phyloP scores from a whole-genome alignment of 495 filamentous ascomycete genomes.

The Tuber umbilicatum region DNA sequence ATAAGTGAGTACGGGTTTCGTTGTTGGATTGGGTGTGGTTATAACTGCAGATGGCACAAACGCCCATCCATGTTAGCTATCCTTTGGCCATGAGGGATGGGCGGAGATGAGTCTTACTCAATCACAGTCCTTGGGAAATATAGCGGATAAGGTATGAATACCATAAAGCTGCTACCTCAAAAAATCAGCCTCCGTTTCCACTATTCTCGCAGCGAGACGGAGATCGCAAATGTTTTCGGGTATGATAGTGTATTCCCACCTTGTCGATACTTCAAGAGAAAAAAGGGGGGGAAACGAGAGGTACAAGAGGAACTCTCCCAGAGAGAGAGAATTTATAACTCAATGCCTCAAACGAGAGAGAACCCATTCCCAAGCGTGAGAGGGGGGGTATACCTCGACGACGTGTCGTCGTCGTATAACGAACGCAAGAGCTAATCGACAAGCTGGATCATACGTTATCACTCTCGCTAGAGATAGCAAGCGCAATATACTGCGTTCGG shows the following conservation, averaged over 20 bases:
- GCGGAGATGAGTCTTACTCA: not conserved
- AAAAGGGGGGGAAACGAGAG: not conserved
- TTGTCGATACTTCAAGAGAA: not conserved
- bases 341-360: not conserved
- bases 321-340: not conserved
- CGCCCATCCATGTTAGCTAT: not conserved
- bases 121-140: not conserved
- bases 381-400: not conserved
- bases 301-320: not conserved
- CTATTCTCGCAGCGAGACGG: not conserved
- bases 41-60: not conserved
- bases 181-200: not conserved
- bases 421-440: not conserved
- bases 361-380: not conserved
- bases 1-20: not conserved
- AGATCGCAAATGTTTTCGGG: not conserved
- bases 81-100: not conserved
- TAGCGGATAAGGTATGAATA: not conserved
- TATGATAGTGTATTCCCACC: not conserved
- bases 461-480: not conserved
- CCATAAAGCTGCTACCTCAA: not conserved
- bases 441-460: not conserved
- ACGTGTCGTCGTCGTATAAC: not conserved
- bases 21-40: not conserved
- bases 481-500: not conserved